Base-by-base conservation (phyloP, 2,329 filamentous ascomycete genomes). In the Colletotrichum tamarilloi region DNA sequence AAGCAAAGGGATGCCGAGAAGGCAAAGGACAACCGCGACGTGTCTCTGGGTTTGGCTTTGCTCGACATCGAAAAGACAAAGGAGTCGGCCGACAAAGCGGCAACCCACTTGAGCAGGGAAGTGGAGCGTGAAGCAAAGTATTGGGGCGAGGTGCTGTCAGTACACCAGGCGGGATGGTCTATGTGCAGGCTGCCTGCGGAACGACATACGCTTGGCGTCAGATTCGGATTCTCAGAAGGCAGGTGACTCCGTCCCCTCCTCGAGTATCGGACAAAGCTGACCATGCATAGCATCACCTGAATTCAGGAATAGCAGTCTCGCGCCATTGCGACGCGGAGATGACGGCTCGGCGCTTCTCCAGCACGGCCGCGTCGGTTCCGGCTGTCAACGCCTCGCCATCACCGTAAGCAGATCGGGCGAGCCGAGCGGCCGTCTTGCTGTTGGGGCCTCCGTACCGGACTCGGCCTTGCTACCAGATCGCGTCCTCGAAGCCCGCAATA, bases 151-250 rank as follows among this genome's bases (percentile, higher is more conserved):
- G 89, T 98, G 2, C 85, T 97, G 59, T 90, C 91, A 11, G 91
- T 98, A 57, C 95, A 93, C 76, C 90, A 95, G 76, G 92, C 92
- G 67, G 95, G 95, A 5, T 99, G 97, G 96, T 92, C 93, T 24
- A 86, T 98, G 22, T 96, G 93, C 76, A 90, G 93, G 62, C 85
- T 97, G 53, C 94, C 95, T 0, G 87, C 91, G 7, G 92, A 96
- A 76, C 87, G 88, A 62, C 91, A 94, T 76, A 92, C 91, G 0
- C 87, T 98, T 62, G 95, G 93, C 24, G 96, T 98, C 46, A 92
- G 94, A 75, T 98, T 96, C 82, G 97, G 96, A 8, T 97, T 97
- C 79, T 88, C 93, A 14, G 96, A 98, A 85, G 89, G 89, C 89
- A 82, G 67, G 77, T 19, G 19, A 62, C 56, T 14, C 5, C 11